Evolutionary conservation across 768 basidiomycete species (phyloP), one percentile per base, ranked within the genome.

Genomic region (Boletus edulis): DNA sequence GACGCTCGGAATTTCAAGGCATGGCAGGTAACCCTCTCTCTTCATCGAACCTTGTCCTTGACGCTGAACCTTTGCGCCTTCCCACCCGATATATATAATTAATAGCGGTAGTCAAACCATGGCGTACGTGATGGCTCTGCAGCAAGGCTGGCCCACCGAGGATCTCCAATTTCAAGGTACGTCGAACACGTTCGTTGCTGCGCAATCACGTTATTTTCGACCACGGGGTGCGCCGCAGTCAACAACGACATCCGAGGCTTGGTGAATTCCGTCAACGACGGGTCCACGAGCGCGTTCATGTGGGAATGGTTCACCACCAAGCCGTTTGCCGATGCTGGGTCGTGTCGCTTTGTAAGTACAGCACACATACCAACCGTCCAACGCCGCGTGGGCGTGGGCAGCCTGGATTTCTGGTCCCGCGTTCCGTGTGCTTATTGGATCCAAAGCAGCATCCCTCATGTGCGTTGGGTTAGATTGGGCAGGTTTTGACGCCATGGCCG

Each of bases 281-380:
- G 87, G 0, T 81, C 87, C 13, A 94, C 94, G 7, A 91, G 90
- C 58, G 89, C 88, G 12, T 95, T 95, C 73, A 89, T 95, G 86
- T 93, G 92, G 91, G 92, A 94, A 69, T 92, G 89, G 90, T 97
- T 96, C 70, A 88, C 86, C 5, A 88, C 86, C 38, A 88, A 88
- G 62, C 86, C 94, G 5, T 94, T 83, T 62, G 83, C 79, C 7
- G 91, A 95, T 65, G 78, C 80, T 10, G 91, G 87, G 14, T 83
- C 90, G 68, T 87, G 83, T 49, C 84, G 89, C 13, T 94, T 94
- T 72, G 94, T 95, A 69, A 69, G 91, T 77, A 15, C 15, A n/a
- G 27, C 27, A 27, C 27, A 27, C 27, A 27, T 9, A 27, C 27
- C 6, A 27, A 17, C 1, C 38, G 17, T n/a, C 8, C 38, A 34